These are phyloP conservation scores for Colletotrichum lupini DNA, from an alignment of 2,329 filamentous ascomycete genomes.

Conservation along the genomic window DNA sequence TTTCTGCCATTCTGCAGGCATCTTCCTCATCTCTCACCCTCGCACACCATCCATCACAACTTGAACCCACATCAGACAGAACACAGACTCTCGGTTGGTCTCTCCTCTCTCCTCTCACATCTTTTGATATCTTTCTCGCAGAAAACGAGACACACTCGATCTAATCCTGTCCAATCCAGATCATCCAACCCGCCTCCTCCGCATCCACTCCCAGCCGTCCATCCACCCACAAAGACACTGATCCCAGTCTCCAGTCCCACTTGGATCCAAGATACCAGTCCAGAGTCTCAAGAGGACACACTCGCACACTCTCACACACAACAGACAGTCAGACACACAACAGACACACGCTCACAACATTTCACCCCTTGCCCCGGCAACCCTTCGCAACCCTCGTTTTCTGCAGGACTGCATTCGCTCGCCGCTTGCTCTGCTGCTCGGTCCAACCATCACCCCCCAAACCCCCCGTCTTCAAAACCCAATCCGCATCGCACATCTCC, in stretches of 20 bases:
- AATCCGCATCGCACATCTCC: constrained; percentile 37
- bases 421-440: constrained; percentile 16
- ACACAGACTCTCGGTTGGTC: neutral
- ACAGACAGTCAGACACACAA: constrained; percentile 13
- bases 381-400: constrained; percentile 26
- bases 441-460: constrained; percentile 33
- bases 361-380: constrained; percentile 36
- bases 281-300: constrained; percentile 5
- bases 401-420: constrained; percentile 6
- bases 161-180: constrained; percentile 30
- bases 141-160: constrained; percentile 40
- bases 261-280: constrained; percentile 36
- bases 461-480: constrained; percentile 39
- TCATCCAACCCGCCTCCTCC: constrained; percentile 40
- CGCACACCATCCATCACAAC: neutral
- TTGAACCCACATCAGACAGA: neutral
- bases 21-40: constrained; percentile 42
- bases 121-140: constrained; percentile 15
- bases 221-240: neutral
- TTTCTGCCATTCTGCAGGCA: no score
- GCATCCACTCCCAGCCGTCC: constrained; percentile 32
- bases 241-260: constrained; percentile 13
- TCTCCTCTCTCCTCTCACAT: neutral
- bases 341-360: constrained; percentile 15
- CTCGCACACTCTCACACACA: neutral